Percentiles rank a stretch among this genome's conserved stretches.
phyloP scores from a whole-genome alignment of 2,329 filamentous ascomycete genomes.

The Trichoderma gracile region DNA sequence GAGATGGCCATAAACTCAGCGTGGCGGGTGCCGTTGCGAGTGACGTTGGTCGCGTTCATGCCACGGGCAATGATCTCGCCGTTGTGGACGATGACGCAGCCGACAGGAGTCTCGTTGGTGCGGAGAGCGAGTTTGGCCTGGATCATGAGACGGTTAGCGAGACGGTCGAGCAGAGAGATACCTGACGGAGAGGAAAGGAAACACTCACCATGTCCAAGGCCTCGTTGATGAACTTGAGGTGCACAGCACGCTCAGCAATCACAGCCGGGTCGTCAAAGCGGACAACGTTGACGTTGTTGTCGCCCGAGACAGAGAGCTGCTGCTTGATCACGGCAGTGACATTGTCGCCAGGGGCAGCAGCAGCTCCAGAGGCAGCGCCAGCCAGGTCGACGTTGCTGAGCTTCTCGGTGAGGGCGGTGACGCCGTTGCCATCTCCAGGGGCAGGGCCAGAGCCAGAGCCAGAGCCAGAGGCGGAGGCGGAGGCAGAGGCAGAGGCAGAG shows the following conservation, averaged over 20 bases:
- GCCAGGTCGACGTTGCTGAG: constrained; percentile 24
- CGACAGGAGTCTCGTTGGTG: constrained; percentile 92
- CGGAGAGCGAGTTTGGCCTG: constrained; percentile 82
- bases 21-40: constrained; percentile 87
- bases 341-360: neutral
- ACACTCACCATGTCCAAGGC: constrained; percentile 77
- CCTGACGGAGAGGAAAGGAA: neutral
- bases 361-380: neutral
- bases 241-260: constrained; percentile 38
- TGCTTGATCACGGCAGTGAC: neutral
- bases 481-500: no score
- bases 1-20: constrained; percentile 89
- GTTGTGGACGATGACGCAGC: constrained; percentile 86
- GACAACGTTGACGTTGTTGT: neutral
- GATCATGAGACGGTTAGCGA: neutral
- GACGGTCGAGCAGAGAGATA: neutral
- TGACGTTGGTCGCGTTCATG: constrained; percentile 96
- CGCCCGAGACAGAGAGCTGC: constrained; percentile 23
- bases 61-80: constrained; percentile 79
- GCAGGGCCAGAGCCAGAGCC: neutral
- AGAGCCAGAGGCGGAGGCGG: no score
- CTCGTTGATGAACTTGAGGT: constrained; percentile 72
- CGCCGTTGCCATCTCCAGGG: constrained; percentile 20
- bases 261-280: constrained; percentile 33
- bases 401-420: neutral